Percentiles rank a stretch among this genome's conserved stretches.
These are phyloP conservation scores for Boletellus sp. DNA, from an alignment of 1,284 basidiomycete species.

Conservation along the genomic window DNA sequence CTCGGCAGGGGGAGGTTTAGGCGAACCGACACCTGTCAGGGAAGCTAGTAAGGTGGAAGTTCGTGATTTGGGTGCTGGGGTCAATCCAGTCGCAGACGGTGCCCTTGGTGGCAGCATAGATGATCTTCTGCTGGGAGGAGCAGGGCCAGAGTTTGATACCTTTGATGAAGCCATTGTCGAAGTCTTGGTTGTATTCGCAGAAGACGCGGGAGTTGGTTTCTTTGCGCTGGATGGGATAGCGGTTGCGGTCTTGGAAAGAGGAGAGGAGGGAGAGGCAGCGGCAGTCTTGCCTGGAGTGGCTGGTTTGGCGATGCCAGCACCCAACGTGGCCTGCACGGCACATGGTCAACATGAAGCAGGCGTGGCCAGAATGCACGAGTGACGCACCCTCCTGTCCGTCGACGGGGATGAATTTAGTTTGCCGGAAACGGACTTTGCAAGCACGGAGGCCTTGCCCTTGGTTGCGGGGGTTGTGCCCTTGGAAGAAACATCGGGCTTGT, in stretches of 20 bases:
- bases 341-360: constrained; percentile 28
- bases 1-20: constrained; percentile 36
- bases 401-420: constrained; percentile 44
- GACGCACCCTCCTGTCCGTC: constrained; percentile 62
- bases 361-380: constrained; percentile 19
- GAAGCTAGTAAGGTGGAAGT: constrained; percentile 36
- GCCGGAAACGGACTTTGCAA: constrained; percentile 19
- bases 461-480: constrained; percentile 32
- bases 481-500: constrained; percentile 25
- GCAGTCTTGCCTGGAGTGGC: constrained; percentile 43
- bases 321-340: constrained; percentile 58
- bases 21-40: constrained; percentile 33
- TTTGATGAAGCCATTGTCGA: constrained; percentile 40
- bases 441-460: constrained; percentile 38
- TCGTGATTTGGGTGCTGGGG: constrained; percentile 29
- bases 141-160: constrained; percentile 31
- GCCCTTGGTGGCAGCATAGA: constrained; percentile 43
- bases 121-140: constrained; percentile 41
- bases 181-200: constrained; percentile 40
- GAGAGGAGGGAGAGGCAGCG: constrained; percentile 32
- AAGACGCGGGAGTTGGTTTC: constrained; percentile 45
- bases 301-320: constrained; percentile 53
- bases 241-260: constrained; percentile 35
- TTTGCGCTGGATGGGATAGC: constrained; percentile 42
- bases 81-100: constrained; percentile 29